Conservation (phyloP, 192 early-diverging fungal species). For the Coemansia reversa region DNA sequence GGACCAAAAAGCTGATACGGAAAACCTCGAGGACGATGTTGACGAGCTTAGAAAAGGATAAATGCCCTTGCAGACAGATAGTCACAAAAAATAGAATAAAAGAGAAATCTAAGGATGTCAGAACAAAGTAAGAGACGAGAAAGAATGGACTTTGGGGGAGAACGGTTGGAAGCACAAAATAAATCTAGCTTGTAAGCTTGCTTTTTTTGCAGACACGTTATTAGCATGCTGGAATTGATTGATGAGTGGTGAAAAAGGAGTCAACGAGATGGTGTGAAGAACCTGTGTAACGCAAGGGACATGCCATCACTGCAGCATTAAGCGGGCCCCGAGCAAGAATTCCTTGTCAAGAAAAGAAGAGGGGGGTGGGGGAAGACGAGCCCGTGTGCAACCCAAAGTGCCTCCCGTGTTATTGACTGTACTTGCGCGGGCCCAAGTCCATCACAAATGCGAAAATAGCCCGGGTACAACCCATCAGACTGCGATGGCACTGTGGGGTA, state of each 20-base stretch:
- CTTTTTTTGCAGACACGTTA: not conserved
- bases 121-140: conserved; percentile 1
- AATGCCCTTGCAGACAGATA: not conserved
- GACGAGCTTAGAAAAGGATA: conserved; percentile 3
- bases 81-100: not conserved
- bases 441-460: not conserved
- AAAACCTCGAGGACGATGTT: not conserved
- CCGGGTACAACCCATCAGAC: not conserved
- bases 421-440: not conserved
- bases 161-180: not conserved
- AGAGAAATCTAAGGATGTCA: conserved; percentile 3
- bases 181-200: not conserved
- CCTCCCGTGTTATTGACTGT: too few relatives aligned
- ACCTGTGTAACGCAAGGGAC: not conserved
- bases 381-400: not conserved
- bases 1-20: not conserved
- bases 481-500: conserved; percentile 1
- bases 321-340: not conserved
- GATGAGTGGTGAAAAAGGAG: not conserved
- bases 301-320: not conserved
- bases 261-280: conserved; percentile 4
- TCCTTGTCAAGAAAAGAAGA: not conserved
- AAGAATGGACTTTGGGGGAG: conserved; percentile 1
- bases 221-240: not conserved
- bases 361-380: not conserved